Evolutionary conservation across 345 rosid genomes (phyloP).

Genomic region (thale cress (Arabidopsis thaliana)): DNA sequence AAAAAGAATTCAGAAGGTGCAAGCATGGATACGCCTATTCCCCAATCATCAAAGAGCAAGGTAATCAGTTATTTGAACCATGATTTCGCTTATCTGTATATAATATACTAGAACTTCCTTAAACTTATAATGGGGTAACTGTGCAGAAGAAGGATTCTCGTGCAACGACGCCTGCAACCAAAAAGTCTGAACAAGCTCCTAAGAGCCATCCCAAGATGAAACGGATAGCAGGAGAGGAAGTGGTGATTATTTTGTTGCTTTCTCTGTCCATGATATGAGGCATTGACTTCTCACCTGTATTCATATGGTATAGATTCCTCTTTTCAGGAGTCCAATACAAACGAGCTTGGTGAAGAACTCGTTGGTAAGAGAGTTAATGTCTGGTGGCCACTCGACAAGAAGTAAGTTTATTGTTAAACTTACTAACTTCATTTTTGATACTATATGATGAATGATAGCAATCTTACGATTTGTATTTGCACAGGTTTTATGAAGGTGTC

Average conservation of each 20-base stretch:
- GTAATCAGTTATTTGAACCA: conserved; percentile 42
- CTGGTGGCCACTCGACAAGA: conserved; percentile 73
- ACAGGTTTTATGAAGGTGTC: conserved; percentile 77
- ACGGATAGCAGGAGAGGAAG: conserved; percentile 47
- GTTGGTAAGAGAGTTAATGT: conserved; percentile 59
- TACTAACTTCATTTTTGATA: conserved; percentile 10
- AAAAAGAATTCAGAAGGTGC: conserved; percentile 33
- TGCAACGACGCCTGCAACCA: conserved; percentile 32
- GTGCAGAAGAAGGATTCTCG: conserved; percentile 45
- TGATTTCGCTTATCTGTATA: conserved; percentile 18
- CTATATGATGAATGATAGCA: conserved; percentile 5
- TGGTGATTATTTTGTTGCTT: conserved; percentile 35
- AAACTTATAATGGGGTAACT: conserved; percentile 26
- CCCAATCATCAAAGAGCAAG: conserved; percentile 48
- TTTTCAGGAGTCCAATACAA: conserved; percentile 49
- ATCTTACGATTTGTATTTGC: conserved; percentile 23
- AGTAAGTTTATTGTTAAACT: conserved; percentile 46
- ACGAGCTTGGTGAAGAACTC: conserved; percentile 48
- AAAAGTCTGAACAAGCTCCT: conserved; percentile 46
- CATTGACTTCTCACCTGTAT: conserved; percentile 24
- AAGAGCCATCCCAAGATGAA: conserved; percentile 51
- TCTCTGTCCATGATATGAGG: conserved; percentile 6
- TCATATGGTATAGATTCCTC: conserved; percentile 24
- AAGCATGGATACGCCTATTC: conserved; percentile 32
- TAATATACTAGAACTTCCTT: neutral